Evolutionary conservation across 208 protist genomes (phyloP).

Genomic region (Leishmania braziliensis): DNA sequence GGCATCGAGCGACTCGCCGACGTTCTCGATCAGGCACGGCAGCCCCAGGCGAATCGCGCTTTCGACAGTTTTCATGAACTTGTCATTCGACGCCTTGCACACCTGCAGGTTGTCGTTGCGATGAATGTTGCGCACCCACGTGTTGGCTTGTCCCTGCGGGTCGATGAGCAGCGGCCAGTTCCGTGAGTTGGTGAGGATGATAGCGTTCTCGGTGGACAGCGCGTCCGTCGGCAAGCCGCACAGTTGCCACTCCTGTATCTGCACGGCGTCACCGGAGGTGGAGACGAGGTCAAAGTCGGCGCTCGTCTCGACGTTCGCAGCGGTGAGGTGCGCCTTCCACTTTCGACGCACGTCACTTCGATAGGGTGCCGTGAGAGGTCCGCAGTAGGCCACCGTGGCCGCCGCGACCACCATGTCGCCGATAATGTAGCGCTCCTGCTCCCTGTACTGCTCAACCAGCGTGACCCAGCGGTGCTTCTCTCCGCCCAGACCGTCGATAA

Average conservation of each 20-base stretch:
- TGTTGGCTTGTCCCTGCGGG: conserved; percentile 97
- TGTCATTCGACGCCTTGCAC: conserved; percentile 95
- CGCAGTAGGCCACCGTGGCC: conserved; percentile 96
- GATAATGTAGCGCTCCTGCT: conserved; percentile 81
- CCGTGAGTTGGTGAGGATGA: conserved; percentile 93
- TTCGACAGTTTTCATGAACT: conserved; percentile 95
- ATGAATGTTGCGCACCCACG: conserved; percentile 97
- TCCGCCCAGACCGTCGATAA: conserved; percentile 97
- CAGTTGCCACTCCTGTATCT: conserved; percentile 96
- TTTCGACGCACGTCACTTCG: conserved; percentile 77
- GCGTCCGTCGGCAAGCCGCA: conserved; percentile 95
- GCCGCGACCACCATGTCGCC: conserved; percentile 97
- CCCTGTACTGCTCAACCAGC: conserved; percentile 91
- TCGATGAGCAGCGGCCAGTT: conserved; percentile 99
- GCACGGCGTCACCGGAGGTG: conserved; percentile 94
- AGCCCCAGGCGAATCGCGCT: conserved; percentile 97
- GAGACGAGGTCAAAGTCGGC: conserved; percentile 78
- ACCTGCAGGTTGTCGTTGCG: conserved; percentile 93
- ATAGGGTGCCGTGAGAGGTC: conserved; percentile 95
- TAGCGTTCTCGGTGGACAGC: conserved; percentile 97
- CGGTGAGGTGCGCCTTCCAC: conserved; percentile 86
- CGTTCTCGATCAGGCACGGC: conserved; percentile 96
- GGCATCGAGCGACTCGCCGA: conserved; percentile 95
- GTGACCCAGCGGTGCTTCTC: conserved; percentile 94
- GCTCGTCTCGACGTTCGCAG: conserved; percentile 59